Base-by-base conservation (phyloP, 23 red algal genomes). In the Gracilaria caudata region DNA sequence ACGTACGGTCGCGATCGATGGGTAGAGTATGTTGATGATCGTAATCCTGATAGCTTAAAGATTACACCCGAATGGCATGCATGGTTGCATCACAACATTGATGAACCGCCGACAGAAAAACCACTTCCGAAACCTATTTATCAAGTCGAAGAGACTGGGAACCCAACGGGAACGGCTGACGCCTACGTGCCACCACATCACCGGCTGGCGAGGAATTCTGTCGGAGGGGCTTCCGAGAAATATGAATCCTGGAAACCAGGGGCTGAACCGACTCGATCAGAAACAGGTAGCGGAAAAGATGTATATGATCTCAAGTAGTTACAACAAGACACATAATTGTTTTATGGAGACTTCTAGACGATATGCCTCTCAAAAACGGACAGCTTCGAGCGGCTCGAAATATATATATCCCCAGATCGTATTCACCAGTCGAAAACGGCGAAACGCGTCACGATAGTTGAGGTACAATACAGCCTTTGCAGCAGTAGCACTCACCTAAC, bases 11-110 rank as follows among this genome's bases (percentile, higher is more conserved):
- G 93, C 33, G 92, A 98, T 79, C 72, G 96, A 26, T 98, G 96
- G 96, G 92, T 94, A 39, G 96, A 98, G 66, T 98, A 98, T 74
- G 83, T 74, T 11, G 94, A 92, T 64, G 66, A 74, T 38, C 59
- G 86, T 12, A 94, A 90, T 51, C 78, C 80, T 16, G 94, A 97
- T 68, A 78, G 86, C 28, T 66, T 90, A 11, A 89, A 93, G 64
- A 82, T 97, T 13, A 80, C 94, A 29, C 77, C 90, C 29, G 89
- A 89, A 79, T 97, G 94, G 94, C 86, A 97, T 46, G 94, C 86
- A 19, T 89, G 86, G 86, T 54, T 89, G 8, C 86, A 89, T 79
- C 71, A 89, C 19, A 89, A 51, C 26, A 79, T 71, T 38, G 86
- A 89, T 43, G 63, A 63, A 21, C 55, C 86, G 7, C 73, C 73